Base-by-base conservation (phyloP, 2,329 filamentous ascomycete genomes). In the Alternaria sp. region DNA sequence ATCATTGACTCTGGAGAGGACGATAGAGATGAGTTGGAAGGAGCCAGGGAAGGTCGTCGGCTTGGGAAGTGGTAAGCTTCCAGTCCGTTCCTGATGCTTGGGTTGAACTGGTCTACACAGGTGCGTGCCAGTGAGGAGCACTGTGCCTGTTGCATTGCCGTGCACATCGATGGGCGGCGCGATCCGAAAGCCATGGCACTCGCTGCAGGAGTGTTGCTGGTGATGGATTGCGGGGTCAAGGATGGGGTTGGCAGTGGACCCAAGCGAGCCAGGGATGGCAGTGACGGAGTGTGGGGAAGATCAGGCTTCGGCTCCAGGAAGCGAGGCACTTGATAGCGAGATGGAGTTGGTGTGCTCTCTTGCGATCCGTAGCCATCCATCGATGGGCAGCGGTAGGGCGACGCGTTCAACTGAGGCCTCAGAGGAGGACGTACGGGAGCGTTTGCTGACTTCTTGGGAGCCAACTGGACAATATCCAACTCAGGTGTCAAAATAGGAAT, bases 1-100 rank as follows among this genome's bases (percentile, higher is more conserved):
- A 89, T 78, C 84, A 89, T 87, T 32, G 88, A 89, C 67, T 89
- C 87, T n/a, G 88, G 88, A 78, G 83, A 86, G 5, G 86, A 88
- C 25, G 83, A 82, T 21, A 85, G 84, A 26, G 77, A 85, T 60
- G 83, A 82, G 66, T 84, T 77, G 63, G 84, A 86, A 73, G 84
- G 71, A 76, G 83, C 84, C 81, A 81, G 79, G 69, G 82, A 85
- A 63, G 77, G 81, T 69, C 77, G 83, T 66, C 83, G 79, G 55
- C 77, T 80, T n/a, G 77, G 74, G 63, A 78, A 76, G 68, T 81
- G 83, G 66, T 84, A 84, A 17, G 82, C 81, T 71, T 86, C 84
- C 46, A 81, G 67, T 46, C 77, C 79, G 43, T 74, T 78, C 62
- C 72, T 76, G 66, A 79, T 76, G 64, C 79, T 81, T 65, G 77